These are phyloP conservation scores for Stagonosporopsis cucurbitacearum DNA, from an alignment of 2,329 filamentous ascomycete species.

Conservation along the genomic window DNA sequence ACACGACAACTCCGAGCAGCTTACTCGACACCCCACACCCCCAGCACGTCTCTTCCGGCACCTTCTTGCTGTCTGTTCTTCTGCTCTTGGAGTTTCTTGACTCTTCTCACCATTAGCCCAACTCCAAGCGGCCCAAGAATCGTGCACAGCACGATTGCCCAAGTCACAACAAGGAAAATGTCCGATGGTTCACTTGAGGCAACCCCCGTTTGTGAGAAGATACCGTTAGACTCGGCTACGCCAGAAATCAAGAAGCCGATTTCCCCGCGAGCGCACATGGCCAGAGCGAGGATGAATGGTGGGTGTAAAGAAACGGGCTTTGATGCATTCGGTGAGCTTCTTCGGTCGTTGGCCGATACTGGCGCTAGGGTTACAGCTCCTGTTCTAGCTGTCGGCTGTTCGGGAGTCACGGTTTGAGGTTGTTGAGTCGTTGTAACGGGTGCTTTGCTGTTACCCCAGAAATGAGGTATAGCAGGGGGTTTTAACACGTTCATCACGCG, in stretches of 20 bases:
- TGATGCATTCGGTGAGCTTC: constrained; percentile 30
- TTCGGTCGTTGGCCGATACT: constrained; percentile 12
- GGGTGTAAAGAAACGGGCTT: constrained; percentile 71
- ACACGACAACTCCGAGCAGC: not conserved
- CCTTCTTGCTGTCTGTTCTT: constrained; percentile 39
- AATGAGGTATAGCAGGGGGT: constrained; percentile 29
- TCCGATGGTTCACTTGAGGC: constrained; percentile 46
- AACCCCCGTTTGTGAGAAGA: constrained; percentile 48
- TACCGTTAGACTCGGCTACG: constrained; percentile 64
- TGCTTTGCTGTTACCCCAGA: constrained; percentile 29
- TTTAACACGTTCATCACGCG: constrained; percentile 22
- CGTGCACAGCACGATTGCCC: constrained; percentile 65
- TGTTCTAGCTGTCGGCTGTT: not conserved
- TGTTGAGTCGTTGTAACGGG: not conserved
- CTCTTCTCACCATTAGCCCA: constrained; percentile 57
- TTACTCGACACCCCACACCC: constrained; percentile 53
- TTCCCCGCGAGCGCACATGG: constrained; percentile 80
- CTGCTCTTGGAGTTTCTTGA: constrained; percentile 50
- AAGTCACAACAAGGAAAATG: constrained; percentile 61
- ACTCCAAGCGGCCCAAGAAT: constrained; percentile 62
- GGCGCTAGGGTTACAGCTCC: not conserved
- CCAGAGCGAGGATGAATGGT: constrained; percentile 67
- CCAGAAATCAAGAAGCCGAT: constrained; percentile 79
- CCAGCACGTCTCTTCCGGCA: constrained; percentile 52
- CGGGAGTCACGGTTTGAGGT: not conserved